Base-by-base conservation (phyloP, 208 protist species). In the Acanthamoeba royreba region DNA sequence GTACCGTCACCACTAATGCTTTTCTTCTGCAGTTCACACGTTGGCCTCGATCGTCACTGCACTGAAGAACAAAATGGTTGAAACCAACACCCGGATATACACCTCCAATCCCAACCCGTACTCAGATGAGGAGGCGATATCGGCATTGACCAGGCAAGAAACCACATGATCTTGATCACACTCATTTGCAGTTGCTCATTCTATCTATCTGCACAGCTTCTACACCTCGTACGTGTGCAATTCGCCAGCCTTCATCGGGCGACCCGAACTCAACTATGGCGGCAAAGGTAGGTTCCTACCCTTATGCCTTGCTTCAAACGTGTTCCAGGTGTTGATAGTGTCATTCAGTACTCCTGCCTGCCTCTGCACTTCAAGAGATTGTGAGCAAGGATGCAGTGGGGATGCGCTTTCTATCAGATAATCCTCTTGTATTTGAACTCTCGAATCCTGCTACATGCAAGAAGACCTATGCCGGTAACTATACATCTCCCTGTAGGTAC, bases 291-390 rank as follows among this genome's bases (percentile, higher is more conserved):
- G 46, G 33, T 17, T 3, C 38, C 13, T 17, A 28, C 79, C 7
- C 42, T 15, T 9, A 5, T 22, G 25, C 7, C 22, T 9, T 81
- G 22, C 69, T 28, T 38, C 35, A 40, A 13, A 40, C 35, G 11
- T 11, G 22, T 11, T 77, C 17, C 17, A 43, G 33, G 33, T 13
- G 25, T 53, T 19, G 9, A 13, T 53, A 25, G 19, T n/a, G 53
- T 19, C 13, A 49, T 63, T 86, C 46, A 88, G 81, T 88, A 1
- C 81, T 88, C 28, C 22, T 88, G 52, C 81, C 81, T 5, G 47
- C 81, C 3, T 88, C 81, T 9, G 81, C 81, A 15, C 81, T 88
- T 4, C 81, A 88, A 49, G 81, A 88, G 47, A 88, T 88, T 22
- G 81, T 88, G 33, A 88, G 47, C 28, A 88, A 88, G 81, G 81